phyloP scores from a whole-genome alignment of 2,329 filamentous ascomycete species.

The Fusarium staphyleae region DNA sequence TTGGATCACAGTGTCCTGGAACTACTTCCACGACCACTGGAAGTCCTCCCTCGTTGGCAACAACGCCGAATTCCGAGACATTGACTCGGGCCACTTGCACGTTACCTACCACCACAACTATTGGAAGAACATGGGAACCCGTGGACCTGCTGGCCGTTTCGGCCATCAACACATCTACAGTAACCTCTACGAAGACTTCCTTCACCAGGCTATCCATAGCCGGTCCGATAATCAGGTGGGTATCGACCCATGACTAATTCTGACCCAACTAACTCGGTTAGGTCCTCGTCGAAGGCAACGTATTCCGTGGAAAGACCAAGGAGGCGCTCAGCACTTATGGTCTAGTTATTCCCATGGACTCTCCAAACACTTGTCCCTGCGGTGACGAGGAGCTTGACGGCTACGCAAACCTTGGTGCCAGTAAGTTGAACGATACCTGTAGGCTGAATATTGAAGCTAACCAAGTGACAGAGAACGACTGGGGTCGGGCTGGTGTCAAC shows the following conservation, averaged over 20 bases:
- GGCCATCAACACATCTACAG: slow-evolving; percentile 59
- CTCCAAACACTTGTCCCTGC: slow-evolving; percentile 60
- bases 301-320: slow-evolving; percentile 54
- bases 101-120: slow-evolving; percentile 60
- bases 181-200: slow-evolving; percentile 56
- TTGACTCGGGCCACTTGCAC: slow-evolving; percentile 54
- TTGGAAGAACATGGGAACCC: slow-evolving; percentile 55
- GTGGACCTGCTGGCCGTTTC: slow-evolving; percentile 57
- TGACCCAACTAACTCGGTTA: slow-evolving; percentile 24
- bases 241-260: accelerated
- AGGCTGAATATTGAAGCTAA: slow-evolving; percentile 39
- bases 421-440: slow-evolving; percentile 44
- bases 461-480: slow-evolving; percentile 50
- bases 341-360: slow-evolving; percentile 61
- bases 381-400: slow-evolving; percentile 63
- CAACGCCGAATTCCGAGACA: slow-evolving; percentile 47
- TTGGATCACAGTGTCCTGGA: slow-evolving; percentile 56
- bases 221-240: slow-evolving; percentile 52
- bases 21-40: slow-evolving; percentile 59
- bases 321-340: slow-evolving; percentile 62
- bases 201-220: slow-evolving; percentile 57
- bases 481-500: slow-evolving; percentile 56
- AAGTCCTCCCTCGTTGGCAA: slow-evolving; percentile 56
- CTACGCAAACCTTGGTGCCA: slow-evolving; percentile 60
- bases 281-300: slow-evolving; percentile 57